phyloP scores from a whole-genome alignment of 805 yeast genomes.

The Komagataella phaffii region DNA sequence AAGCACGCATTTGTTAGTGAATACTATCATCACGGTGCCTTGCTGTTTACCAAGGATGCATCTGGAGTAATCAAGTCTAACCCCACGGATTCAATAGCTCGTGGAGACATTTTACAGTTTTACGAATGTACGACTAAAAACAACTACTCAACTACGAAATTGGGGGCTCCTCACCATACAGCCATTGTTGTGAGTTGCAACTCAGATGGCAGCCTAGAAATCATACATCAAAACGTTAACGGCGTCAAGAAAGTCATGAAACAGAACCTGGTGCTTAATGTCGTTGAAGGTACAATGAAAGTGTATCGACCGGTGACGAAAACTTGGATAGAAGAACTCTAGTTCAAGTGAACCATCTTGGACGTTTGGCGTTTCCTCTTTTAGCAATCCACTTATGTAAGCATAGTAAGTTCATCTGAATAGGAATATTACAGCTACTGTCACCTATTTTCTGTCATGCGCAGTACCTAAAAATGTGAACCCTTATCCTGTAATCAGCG shows the following conservation, averaged over 20 bases:
- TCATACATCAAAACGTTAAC: slow-evolving; percentile 37
- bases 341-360: background rate
- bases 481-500: background rate
- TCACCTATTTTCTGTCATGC: background rate
- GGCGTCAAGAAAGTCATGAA: slow-evolving; percentile 25
- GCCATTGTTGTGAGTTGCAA: slow-evolving; percentile 18
- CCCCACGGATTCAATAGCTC: slow-evolving; percentile 26
- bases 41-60: slow-evolving; percentile 11
- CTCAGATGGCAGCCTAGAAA: slow-evolving; percentile 15
- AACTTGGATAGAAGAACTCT: background rate
- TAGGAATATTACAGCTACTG: too few species aligned
- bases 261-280: slow-evolving; percentile 23
- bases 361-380: background rate
- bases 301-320: slow-evolving; percentile 30
- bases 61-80: slow-evolving; percentile 5
- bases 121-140: slow-evolving; percentile 24
- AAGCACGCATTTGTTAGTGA: slow-evolving; percentile 40
- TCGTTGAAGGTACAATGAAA: slow-evolving; percentile 27
- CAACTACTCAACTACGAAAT: slow-evolving; percentile 19
- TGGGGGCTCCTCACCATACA: slow-evolving; percentile 45
- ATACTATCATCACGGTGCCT: slow-evolving; percentile 32
- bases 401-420: background rate
- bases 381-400: background rate
- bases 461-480: background rate
- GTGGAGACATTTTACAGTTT: slow-evolving; percentile 47